Base-by-base conservation (phyloP, 352 stramenopile species). In the Pseudoperonospora humuli region DNA sequence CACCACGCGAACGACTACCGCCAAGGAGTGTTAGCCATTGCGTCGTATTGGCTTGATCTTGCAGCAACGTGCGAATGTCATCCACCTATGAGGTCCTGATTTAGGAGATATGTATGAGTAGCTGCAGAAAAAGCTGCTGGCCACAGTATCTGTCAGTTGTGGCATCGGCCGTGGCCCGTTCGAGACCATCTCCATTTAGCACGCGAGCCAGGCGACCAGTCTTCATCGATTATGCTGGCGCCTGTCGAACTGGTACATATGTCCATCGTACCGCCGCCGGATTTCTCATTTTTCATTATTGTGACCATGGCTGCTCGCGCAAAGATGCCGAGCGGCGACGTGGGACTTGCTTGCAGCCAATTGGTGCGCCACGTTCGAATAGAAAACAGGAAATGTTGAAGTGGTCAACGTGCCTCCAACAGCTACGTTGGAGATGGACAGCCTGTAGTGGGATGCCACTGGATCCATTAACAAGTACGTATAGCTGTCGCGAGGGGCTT, bases 261-360 rank as follows among this genome's bases (percentile, higher is more conserved):
- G 11, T 32, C 1, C 9, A 15, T 32, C 8, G 23, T 26, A 26
- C 23, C 23, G 23, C 23, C 23, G 23, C 23, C 7, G 23, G 23
- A 7, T 26, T 26, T 4, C 4, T 26, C 7, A 7, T 32, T 36
- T 7, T 19, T 14, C 15, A 2, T 14, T 29, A 25, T 7, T 34
- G 28, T 39, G 45, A 61, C 54, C 50, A 61, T 39, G 45, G 51
- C 45, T 6, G 24, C 45, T 4, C 19, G 31, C 29, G 26, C 32
- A 28, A n/a, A 45, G 35, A 37, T 3, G 13, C 14, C 25, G 11
- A 55, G 51, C 50, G 14, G 15, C 25, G 39, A 18, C 37, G 23
- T 34, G 28, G 28, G 13, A 10, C 28, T 34, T n/a, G n/a, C n/a
- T 26, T 7, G 34, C 26, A 39, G 34, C 7, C 17, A 15, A 19